Evolutionary conservation across 2,329 filamentous ascomycete species (phyloP), one percentile per base, ranked within the genome.

Genomic region (Achaetomium macrosporum): DNA sequence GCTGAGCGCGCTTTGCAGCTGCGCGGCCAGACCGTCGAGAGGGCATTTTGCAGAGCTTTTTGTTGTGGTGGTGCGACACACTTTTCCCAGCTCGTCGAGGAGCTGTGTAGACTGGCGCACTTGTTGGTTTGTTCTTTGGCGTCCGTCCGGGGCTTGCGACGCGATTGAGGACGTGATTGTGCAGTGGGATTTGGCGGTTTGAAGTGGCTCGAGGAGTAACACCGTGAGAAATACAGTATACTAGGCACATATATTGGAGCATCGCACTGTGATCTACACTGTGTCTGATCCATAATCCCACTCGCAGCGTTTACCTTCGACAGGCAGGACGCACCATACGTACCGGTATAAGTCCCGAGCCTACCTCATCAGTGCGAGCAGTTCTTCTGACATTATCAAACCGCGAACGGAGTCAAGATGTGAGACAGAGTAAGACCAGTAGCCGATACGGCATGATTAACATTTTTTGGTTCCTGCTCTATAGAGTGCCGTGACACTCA

Each of bases 1-100:
- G 69, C 40, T 71, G 70, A 25, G 72, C 72, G 51, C 71, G 69
- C 60, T 71, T 69, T 41, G 72, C 72, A 42, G 72, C 72, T 29
- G 72, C 72, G 54, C 72, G 71, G 55, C 71, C 69, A 19, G 72
- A 73, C 46, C 72, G 68, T 40, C 57, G 56, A 36, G 54, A 49
- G 19, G 54, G 48, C 57, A 58, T 61, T 11, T 40, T 54, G 11
- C 39, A 46, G 15, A 35, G 13, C 13, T 10, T 30, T 43, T 31
- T 25, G 42, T 5, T 25, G 25, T 16, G 33, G 37, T 35, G 37
- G 50, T 46, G 30, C 47, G 33, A 54, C 42, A 19, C 16, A 20
- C 31, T 51, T 45, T 37, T 37, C 12, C 12, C 2, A 25, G n/a
- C 10, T 29, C 39, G 35, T 33, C 31, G 16, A 31, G 39, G 43